phyloP scores from a whole-genome alignment of 805 yeast genomes.

The Candida michaelii region DNA sequence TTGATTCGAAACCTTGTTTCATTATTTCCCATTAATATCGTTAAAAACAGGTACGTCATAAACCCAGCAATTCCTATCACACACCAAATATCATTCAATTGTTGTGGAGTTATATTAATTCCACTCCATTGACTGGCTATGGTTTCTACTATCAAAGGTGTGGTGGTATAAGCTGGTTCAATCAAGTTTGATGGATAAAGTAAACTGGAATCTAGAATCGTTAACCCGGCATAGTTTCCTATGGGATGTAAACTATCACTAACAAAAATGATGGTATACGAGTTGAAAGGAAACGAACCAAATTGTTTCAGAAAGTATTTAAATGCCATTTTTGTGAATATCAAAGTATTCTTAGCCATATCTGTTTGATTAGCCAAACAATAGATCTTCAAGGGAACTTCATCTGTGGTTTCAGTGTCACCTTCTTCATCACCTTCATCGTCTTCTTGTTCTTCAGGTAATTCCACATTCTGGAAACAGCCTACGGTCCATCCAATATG shows the following conservation, averaged over 20 bases:
- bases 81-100: constrained; percentile 84
- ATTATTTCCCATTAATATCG: constrained; percentile 76
- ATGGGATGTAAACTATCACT: constrained; percentile 46
- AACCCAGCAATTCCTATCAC: constrained; percentile 80
- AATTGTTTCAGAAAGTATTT: constrained; percentile 84
- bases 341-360: constrained; percentile 67
- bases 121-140: constrained; percentile 93
- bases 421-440: constrained; percentile 30
- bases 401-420: constrained; percentile 26
- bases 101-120: constrained; percentile 79
- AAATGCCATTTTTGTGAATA: constrained; percentile 73
- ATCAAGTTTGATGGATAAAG: constrained; percentile 72
- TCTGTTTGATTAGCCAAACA: constrained; percentile 54
- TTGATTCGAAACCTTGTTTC: constrained; percentile 75
- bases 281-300: constrained; percentile 89
- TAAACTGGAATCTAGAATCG: constrained; percentile 57
- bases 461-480: constrained; percentile 65
- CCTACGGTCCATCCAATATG: constrained; percentile 96
- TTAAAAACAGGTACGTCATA: constrained; percentile 75
- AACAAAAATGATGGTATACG: constrained; percentile 76
- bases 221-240: constrained; percentile 71
- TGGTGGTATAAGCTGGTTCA: constrained; percentile 73
- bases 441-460: constrained; percentile 32
- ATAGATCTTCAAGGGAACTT: constrained; percentile 53
- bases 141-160: constrained; percentile 66